Conservation (phyloP, 352 stramenopile species). For the Blastocystis sp. region DNA sequence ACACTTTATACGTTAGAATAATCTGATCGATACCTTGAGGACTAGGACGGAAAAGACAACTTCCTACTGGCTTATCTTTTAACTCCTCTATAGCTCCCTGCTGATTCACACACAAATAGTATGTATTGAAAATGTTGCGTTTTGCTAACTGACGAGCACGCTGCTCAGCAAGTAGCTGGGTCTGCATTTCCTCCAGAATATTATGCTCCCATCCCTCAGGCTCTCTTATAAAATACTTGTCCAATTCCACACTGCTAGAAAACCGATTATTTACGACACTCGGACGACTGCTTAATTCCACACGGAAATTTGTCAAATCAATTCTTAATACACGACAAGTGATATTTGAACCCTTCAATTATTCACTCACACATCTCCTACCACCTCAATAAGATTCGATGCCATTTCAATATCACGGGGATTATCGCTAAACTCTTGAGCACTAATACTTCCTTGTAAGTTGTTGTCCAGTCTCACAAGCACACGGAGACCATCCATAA, state of each 20-base stretch:
- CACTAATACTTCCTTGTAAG: neutral
- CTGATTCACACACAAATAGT: slow-evolving; percentile 27
- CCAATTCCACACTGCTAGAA: neutral
- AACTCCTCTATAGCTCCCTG: slow-evolving; percentile 1
- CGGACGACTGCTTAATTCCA: neutral
- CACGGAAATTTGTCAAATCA: slow-evolving; percentile 4
- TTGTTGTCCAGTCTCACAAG: slow-evolving; percentile 44
- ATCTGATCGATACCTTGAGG: slow-evolving; percentile 16
- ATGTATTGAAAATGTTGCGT: slow-evolving; percentile 2
- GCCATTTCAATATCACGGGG: slow-evolving; percentile 15
- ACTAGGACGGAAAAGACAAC: slow-evolving; percentile 48
- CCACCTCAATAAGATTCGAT: slow-evolving; percentile 6
- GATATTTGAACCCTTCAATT: neutral
- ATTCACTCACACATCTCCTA: neutral
- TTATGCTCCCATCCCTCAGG: slow-evolving; percentile 18
- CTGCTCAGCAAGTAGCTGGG: neutral
- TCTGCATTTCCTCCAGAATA: neutral
- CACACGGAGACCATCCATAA: neutral
- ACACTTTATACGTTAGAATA: slow-evolving; percentile 27
- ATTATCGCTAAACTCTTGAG: slow-evolving; percentile 49
- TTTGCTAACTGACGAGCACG: slow-evolving; percentile 15
- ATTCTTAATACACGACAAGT: slow-evolving; percentile 40
- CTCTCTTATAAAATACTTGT: slow-evolving; percentile 21
- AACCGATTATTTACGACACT: neutral
- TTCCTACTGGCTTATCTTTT: slow-evolving; percentile 14